A percentile compares a stretch with the other conserved stretches of the same genome.
Conservation (phyloP, 176 grass and related monocot species). For the Ensete glaucum region DNA sequence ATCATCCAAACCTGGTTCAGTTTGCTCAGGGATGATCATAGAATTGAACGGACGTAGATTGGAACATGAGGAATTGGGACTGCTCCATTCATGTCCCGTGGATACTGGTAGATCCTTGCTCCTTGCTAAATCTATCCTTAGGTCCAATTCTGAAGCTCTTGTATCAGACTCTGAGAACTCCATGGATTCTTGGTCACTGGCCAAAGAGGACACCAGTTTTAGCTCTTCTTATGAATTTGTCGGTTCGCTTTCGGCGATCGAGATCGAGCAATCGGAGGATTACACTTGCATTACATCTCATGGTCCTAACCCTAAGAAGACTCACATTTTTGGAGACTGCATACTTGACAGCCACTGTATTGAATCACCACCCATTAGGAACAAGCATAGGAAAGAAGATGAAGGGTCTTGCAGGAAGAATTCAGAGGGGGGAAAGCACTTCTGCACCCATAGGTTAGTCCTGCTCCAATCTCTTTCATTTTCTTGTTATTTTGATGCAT, state of each 20-base stretch:
- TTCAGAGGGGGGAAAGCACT: slow-evolving; percentile 55
- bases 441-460: slow-evolving; percentile 82
- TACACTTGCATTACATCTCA: slow-evolving; percentile 92
- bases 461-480: background rate
- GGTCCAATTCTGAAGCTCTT: slow-evolving; percentile 41
- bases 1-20: background rate
- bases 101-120: slow-evolving; percentile 19
- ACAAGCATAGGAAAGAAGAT: slow-evolving; percentile 8
- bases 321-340: slow-evolving; percentile 88
- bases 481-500: background rate
- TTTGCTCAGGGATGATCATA: slow-evolving; percentile 6
- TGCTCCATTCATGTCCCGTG: slow-evolving; percentile 45
- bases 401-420: slow-evolving; percentile 53
- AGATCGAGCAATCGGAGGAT: slow-evolving; percentile 97
- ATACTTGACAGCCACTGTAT: slow-evolving; percentile 56
- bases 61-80: slow-evolving; percentile 44
- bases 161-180: slow-evolving; percentile 14
- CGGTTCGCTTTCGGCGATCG: slow-evolving; percentile 62
- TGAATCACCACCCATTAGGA: slow-evolving; percentile 27
- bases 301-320: slow-evolving; percentile 82
- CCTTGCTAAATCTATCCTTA: slow-evolving; percentile 18
- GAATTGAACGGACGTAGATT: slow-evolving; percentile 1
- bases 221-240: slow-evolving; percentile 6
- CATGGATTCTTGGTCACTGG: no score
- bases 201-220: slow-evolving; percentile 22